Conservation (phyloP, 345 rosid species). For the Hibiscus trionum region DNA sequence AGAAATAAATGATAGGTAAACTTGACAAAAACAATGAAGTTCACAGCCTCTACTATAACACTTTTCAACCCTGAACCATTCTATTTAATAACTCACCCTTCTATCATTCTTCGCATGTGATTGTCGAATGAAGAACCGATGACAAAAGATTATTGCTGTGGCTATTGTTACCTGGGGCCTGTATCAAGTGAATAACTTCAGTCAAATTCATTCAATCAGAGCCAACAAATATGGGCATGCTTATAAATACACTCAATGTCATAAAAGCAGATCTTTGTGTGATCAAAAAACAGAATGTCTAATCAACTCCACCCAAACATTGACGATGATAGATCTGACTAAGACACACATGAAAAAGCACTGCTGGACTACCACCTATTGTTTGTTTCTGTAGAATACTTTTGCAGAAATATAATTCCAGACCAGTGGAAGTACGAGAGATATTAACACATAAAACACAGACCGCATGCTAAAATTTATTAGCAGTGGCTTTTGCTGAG, state of each 20-base stretch:
- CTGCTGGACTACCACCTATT: neutral
- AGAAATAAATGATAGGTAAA: neutral
- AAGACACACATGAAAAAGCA: neutral
- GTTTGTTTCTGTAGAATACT: neutral
- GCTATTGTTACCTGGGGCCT: constrained; percentile 99
- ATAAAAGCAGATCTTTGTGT: neutral
- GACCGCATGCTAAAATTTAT: neutral
- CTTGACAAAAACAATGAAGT: neutral
- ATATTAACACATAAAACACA: neutral
- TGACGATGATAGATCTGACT: neutral
- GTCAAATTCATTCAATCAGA: constrained; percentile 1
- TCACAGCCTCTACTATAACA: neutral
- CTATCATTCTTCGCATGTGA: constrained; percentile 83
- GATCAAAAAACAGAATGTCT: neutral
- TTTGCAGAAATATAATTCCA: neutral
- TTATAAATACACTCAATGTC: neutral
- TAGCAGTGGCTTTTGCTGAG: neutral
- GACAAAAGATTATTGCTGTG: constrained; percentile 94
- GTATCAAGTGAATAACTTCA: constrained; percentile 23
- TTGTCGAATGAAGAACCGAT: constrained; percentile 93
- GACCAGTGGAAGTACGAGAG: neutral
- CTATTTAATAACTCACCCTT: constrained; percentile 45
- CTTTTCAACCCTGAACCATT: neutral
- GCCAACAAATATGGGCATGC: neutral
- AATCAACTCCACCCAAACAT: neutral